Conservation (phyloP, 208 protist genomes). For the Trypanosoma grayi region DNA sequence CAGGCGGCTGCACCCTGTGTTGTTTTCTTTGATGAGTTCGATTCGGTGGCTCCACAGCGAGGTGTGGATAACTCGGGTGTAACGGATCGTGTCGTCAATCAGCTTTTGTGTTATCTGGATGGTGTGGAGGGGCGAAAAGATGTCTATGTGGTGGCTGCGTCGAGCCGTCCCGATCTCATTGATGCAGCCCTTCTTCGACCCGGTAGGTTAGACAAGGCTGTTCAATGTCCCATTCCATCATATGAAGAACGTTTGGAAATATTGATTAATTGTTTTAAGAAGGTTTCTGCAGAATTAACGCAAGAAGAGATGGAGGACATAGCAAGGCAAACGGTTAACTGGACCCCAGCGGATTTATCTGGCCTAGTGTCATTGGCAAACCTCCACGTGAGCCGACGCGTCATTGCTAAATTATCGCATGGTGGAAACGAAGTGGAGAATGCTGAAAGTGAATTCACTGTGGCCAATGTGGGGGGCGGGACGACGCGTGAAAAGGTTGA, state of each 20-base stretch:
- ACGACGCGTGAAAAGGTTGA: slow-evolving; percentile 66
- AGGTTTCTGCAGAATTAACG: slow-evolving; percentile 94
- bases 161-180: slow-evolving; percentile 98
- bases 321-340: slow-evolving; percentile 59
- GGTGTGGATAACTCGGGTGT: slow-evolving; percentile 87
- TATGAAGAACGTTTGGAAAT: slow-evolving; percentile 91
- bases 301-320: slow-evolving; percentile 46
- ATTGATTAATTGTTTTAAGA: slow-evolving; percentile 98
- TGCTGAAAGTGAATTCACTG: slow-evolving; percentile 35
- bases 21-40: slow-evolving; percentile 96
- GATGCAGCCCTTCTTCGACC: slow-evolving; percentile 93
- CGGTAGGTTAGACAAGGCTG: slow-evolving; percentile 84
- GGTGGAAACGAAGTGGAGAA: slow-evolving; percentile 3
- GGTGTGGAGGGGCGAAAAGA: slow-evolving; percentile 93
- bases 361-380: slow-evolving; percentile 77
- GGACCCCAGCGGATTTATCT: slow-evolving; percentile 80
- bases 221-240: slow-evolving; percentile 86
- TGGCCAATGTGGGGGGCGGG: slow-evolving; percentile 46
- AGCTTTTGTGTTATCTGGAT: slow-evolving; percentile 98
- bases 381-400: slow-evolving; percentile 62
- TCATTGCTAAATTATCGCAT: slow-evolving; percentile 46
- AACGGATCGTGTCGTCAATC: slow-evolving; percentile 96
- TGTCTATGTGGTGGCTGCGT: slow-evolving; percentile 98
- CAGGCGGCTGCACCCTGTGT: slow-evolving; percentile 88
- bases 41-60: slow-evolving; percentile 90